Evolutionary conservation across 1,139 yeast species (phyloP).

Genomic region (Pichia sp.): DNA sequence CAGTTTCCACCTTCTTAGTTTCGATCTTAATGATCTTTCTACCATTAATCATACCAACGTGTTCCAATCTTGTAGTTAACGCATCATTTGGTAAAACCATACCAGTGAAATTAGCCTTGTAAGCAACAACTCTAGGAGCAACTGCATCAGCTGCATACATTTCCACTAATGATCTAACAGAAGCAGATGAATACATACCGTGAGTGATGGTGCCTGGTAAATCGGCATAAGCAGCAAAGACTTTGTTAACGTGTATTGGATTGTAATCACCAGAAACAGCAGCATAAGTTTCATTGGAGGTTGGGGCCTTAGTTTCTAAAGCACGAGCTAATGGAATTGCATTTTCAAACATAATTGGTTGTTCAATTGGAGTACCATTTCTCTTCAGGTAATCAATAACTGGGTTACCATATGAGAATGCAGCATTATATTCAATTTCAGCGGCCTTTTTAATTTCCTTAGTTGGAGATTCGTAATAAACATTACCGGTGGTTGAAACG

Average conservation of each 20-base stretch:
- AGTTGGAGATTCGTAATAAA: conserved; percentile 82
- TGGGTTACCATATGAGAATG: conserved; percentile 93
- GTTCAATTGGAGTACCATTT: conserved; percentile 90
- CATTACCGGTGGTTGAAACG: conserved; percentile 80
- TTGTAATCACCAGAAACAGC: conserved; percentile 97
- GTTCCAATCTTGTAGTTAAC: conserved; percentile 83
- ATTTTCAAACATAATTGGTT: conserved; percentile 85
- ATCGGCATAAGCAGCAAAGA: conserved; percentile 86
- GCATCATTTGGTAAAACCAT: conserved; percentile 97
- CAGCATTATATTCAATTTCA: conserved; percentile 82
- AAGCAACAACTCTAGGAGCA: conserved; percentile 92
- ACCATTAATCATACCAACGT: conserved; percentile 98
- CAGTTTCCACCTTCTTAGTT: conserved; percentile 76
- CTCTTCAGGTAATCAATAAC: conserved; percentile 89
- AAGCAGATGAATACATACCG: conserved; percentile 97
- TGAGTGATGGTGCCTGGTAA: conserved; percentile 97
- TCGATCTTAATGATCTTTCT: conserved; percentile 94
- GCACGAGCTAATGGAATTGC: conserved; percentile 83
- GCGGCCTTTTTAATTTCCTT: conserved; percentile 89
- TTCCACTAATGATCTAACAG: conserved; percentile 91
- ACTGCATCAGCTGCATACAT: conserved; percentile 98
- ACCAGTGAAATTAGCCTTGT: conserved; percentile 84
- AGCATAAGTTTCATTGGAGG: conserved; percentile 91
- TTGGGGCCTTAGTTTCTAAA: conserved; percentile 68
- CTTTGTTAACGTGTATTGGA: conserved; percentile 96